Evolutionary conservation across 73 alveolate species (phyloP), one percentile per base, ranked within the genome.

Genomic region (Tetrahymena borealis): DNA sequence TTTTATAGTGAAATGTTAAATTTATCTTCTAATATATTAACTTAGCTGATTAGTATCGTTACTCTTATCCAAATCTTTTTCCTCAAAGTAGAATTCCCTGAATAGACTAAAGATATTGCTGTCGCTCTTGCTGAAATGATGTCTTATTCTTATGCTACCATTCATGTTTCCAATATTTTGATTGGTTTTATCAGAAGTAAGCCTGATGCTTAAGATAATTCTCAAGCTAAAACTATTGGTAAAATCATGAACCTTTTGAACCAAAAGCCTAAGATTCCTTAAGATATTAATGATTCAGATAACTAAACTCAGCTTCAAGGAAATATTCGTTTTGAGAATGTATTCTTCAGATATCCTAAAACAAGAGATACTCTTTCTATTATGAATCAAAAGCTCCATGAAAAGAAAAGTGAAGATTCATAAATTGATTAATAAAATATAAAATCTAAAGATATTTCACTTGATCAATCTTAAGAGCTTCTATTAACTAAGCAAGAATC

Each of bases 331-430:
- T 96, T 98, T 79, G 94, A 97, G 91, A 92, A 96, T 90, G 98
- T 98, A 13, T 79, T 96, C 5, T 98, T 98, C 93, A 94, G 97
- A 4, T 98, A 98, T 94, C 98, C 98, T 18, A 94, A 97, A 13
- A 95, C 97, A 85, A 96, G 96, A 24, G 97, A 97, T 78, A 96
- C 91, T 91, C 90, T 33, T 32, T 40, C 78, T 40, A 40, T 15
- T 15, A 40, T 40, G 78, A 40, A 40, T 40, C 78, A 40, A 40
- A 40, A 4, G 12, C 2, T 3, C 9, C 12, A 40, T 40, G 4
- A 40, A 40, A 4, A 15, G n/a, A 40, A 40, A 1, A 1, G 2
- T 3, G n/a, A 40, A 3, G 18, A 32, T 7, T 15, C 4, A 40
- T 12, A 16, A 40, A 40, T 35, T 11, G 43, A 96, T 79, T 91